Conservation (phyloP, 495 filamentous ascomycete species). For the Recurvomyces mirabilis region DNA sequence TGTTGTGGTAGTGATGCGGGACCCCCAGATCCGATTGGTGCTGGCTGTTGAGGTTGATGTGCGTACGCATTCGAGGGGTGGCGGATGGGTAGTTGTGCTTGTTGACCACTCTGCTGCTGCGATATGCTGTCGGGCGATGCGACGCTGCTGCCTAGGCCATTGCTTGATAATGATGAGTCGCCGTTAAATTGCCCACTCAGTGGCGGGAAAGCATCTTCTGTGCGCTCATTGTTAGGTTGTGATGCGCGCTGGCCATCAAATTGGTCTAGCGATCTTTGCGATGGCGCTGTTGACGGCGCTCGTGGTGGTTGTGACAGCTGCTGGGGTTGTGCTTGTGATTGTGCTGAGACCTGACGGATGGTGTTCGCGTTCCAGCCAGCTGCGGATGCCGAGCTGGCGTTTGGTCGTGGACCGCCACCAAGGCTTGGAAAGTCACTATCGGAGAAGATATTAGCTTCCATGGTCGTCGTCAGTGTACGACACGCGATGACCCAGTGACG, state of each 20-base stretch:
- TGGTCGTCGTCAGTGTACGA: too few species aligned
- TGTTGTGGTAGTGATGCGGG: background rate
- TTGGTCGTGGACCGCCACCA: constrained; percentile 17
- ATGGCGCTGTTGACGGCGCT: constrained; percentile 18
- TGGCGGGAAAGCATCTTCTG: constrained; percentile 68
- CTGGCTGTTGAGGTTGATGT: constrained; percentile 17
- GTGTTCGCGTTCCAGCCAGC: constrained; percentile 16
- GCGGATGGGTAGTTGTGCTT: constrained; percentile 10
- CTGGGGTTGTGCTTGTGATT: constrained; percentile 7
- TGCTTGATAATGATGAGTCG: constrained; percentile 50
- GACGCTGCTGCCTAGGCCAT: constrained; percentile 51
- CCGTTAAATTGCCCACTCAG: constrained; percentile 59
- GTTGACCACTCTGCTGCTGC: constrained; percentile 7
- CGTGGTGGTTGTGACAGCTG: constrained; percentile 4
- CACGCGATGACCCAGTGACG: too few species aligned
- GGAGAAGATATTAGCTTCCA: constrained; percentile 11
- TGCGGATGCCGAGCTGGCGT: constrained; percentile 4
- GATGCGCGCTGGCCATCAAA: constrained; percentile 12
- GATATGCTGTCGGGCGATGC: constrained; percentile 6
- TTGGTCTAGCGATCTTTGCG: constrained; percentile 16
- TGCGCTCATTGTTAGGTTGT: constrained; percentile 4
- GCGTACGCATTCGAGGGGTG: constrained; percentile 1
- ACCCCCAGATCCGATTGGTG: constrained; percentile 7
- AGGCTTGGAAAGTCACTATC: constrained; percentile 20
- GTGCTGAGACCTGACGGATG: constrained; percentile 9